A percentile compares a stretch with the other conserved stretches of the same genome.
These are phyloP conservation scores for Bretschneidera sinensis DNA, from an alignment of 345 rosid species.

Conservation along the genomic window DNA sequence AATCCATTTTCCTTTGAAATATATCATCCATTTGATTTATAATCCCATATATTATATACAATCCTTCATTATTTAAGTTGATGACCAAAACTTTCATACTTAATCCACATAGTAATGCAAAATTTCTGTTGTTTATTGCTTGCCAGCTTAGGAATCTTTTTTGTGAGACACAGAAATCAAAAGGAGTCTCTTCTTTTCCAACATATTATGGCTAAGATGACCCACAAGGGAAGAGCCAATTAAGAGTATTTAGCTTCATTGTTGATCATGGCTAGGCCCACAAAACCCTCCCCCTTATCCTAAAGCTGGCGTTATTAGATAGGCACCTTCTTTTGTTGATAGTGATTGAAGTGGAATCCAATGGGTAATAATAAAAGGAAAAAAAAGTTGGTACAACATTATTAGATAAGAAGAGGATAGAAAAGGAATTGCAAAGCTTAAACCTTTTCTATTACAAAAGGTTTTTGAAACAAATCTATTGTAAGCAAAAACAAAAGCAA, in stretches of 20 bases:
- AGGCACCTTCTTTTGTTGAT: conserved; percentile 34
- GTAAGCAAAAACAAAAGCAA: conserved; percentile 22
- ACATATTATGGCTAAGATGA: conserved; percentile 16
- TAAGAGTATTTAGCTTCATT: conserved; percentile 1
- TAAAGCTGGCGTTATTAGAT: conserved; percentile 26
- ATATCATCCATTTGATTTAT: too few species aligned
- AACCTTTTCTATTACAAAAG: conserved; percentile 2
- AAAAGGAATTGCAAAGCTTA: conserved; percentile 7
- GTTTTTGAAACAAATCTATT: neutral
- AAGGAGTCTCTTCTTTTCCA: conserved; percentile 16
- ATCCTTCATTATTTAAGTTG: too few species aligned
- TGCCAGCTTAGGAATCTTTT: conserved; percentile 36
- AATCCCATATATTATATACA: too few species aligned
- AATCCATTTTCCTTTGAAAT: too few species aligned
- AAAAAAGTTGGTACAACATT: conserved; percentile 19
- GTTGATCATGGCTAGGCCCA: conserved; percentile 15
- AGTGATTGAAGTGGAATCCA: conserved; percentile 62
- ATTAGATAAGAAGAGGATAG: conserved; percentile 26
- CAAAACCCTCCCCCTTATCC: conserved; percentile 4
- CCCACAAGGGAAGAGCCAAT: conserved; percentile 20
- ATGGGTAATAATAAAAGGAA: conserved; percentile 2
- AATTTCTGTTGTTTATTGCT: conserved; percentile 14
- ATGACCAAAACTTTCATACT: too few species aligned
- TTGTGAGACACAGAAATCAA: conserved; percentile 18
- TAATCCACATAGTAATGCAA: neutral